A percentile compares a stretch with the other conserved stretches of the same genome.
phyloP scores from a whole-genome alignment of 2,329 filamentous ascomycete genomes.

The Fusarium anguioides region DNA sequence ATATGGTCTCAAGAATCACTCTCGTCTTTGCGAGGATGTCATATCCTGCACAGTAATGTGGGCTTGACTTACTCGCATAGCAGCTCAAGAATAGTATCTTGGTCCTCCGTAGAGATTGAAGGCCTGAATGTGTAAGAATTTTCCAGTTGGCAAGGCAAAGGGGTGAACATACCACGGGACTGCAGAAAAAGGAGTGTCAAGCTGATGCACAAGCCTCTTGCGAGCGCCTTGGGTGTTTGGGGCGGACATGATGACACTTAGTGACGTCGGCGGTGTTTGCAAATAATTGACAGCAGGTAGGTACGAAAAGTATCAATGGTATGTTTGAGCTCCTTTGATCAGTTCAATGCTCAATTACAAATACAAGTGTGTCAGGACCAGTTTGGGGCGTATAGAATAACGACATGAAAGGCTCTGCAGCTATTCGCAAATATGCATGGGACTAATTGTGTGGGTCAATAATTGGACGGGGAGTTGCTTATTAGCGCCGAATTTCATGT shows the following conservation, averaged over 20 bases:
- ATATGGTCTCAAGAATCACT: neutral
- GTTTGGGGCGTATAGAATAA: neutral
- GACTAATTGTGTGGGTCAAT: constrained; percentile 21
- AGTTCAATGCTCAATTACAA: neutral
- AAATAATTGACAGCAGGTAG: too few species aligned
- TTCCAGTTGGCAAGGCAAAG: neutral
- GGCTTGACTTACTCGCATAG: constrained; percentile 68
- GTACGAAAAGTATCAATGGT: too few species aligned
- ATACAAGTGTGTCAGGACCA: neutral
- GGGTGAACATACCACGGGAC: constrained; percentile 64
- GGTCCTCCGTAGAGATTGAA: constrained; percentile 64
- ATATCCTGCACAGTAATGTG: neutral
- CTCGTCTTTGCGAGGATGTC: neutral
- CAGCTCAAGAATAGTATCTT: constrained; percentile 73
- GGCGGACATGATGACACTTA: constrained; percentile 40
- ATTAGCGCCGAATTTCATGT: constrained; percentile 27
- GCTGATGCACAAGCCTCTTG: constrained; percentile 71
- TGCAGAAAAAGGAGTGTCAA: constrained; percentile 72
- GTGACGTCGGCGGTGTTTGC: neutral
- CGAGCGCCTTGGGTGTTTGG: constrained; percentile 47
- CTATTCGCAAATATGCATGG: constrained; percentile 24
- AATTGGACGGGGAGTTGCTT: constrained; percentile 29
- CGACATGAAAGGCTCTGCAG: constrained; percentile 7
- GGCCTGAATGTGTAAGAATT: constrained; percentile 63
- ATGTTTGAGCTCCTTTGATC: neutral